Percentiles rank a stretch among this genome's conserved stretches.
These are phyloP conservation scores for Capillidium rhysosporum DNA, from an alignment of 371 early-diverging fungal genomes.

Conservation along the genomic window DNA sequence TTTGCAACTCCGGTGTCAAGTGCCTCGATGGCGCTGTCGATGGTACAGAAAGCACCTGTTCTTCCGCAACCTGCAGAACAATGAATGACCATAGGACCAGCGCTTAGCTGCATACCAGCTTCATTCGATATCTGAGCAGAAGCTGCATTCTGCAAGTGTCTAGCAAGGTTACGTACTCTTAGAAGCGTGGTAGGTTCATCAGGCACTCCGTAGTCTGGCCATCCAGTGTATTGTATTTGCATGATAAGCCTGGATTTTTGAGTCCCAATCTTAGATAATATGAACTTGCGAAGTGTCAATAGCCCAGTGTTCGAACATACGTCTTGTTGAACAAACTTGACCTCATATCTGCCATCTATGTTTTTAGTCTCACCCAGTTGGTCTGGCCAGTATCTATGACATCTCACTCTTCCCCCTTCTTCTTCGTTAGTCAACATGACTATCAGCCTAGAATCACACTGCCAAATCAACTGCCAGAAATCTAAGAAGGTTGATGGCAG, in stretches of 20 bases:
- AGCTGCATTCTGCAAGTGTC: slow-evolving; percentile 13
- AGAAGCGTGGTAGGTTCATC: slow-evolving; percentile 19
- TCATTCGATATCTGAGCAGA: slow-evolving; percentile 8
- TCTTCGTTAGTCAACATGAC: slow-evolving; percentile 70
- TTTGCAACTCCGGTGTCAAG: slow-evolving; percentile 13
- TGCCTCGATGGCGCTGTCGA: slow-evolving; percentile 26
- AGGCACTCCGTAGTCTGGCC: slow-evolving; percentile 81
- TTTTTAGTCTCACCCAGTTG: slow-evolving; percentile 2
- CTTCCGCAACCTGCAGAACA: slow-evolving; percentile 95
- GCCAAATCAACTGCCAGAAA: slow-evolving; percentile 83
- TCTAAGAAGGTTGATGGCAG: slow-evolving; percentile 46
- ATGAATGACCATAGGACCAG: slow-evolving; percentile 43
- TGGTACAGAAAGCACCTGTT: slow-evolving; percentile 82
- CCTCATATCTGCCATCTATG: slow-evolving; percentile 8
- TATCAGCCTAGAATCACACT: slow-evolving; percentile 44
- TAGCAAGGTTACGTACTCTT: slow-evolving; percentile 17
- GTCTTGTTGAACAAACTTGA: not conserved
- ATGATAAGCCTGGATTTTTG: slow-evolving; percentile 15
- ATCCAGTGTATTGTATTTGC: slow-evolving; percentile 61
- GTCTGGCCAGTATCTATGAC: slow-evolving; percentile 56
- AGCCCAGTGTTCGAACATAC: not conserved
- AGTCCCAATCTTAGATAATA: not conserved
- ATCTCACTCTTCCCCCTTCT: slow-evolving; percentile 45
- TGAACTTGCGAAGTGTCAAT: not conserved
- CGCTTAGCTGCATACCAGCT: slow-evolving; percentile 2